phyloP scores from a whole-genome alignment of 2,329 filamentous ascomycete species.

The Acrocalymma vagum region DNA sequence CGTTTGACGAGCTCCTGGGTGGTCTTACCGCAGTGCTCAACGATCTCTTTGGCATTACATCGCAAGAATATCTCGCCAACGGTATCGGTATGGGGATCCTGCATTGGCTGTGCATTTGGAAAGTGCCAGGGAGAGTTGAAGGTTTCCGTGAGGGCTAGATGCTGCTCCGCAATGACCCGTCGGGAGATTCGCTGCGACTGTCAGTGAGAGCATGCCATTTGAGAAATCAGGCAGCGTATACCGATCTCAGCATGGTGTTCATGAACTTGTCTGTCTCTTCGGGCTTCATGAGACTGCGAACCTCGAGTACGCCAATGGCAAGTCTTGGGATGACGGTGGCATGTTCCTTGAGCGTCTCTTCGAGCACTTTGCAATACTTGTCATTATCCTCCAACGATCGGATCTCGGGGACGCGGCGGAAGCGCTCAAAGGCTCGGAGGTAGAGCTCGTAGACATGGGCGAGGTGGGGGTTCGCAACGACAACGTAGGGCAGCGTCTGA shows the following conservation, averaged over 20 bases:
- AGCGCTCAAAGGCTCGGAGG: constrained; percentile 92
- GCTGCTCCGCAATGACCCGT: constrained; percentile 96
- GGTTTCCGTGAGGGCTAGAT: constrained; percentile 92
- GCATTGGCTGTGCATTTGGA: constrained; percentile 72
- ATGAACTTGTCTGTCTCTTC: constrained; percentile 91
- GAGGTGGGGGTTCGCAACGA: constrained; percentile 94
- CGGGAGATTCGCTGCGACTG: constrained; percentile 81
- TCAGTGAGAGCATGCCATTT: constrained; percentile 1
- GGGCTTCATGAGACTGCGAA: constrained; percentile 80
- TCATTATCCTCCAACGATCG: constrained; percentile 91
- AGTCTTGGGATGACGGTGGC: constrained; percentile 92
- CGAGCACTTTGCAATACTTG: constrained; percentile 80
- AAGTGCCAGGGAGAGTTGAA: constrained; percentile 93
- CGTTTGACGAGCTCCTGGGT: constrained; percentile 77
- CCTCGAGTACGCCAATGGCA: constrained; percentile 93
- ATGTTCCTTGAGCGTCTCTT: constrained; percentile 83
- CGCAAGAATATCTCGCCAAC: constrained; percentile 95
- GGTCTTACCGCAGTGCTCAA: constrained; percentile 81
- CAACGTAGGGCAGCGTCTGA: constrained; percentile 93
- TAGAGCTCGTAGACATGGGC: constrained; percentile 96
- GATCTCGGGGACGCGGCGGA: constrained; percentile 85
- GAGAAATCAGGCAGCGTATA: constrained; percentile 54
- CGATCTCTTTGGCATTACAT: constrained; percentile 89
- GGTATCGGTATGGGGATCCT: constrained; percentile 76
- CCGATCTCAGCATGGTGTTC: constrained; percentile 90